phyloP scores from a whole-genome alignment of 306 rosid species.

The Nissolia schottii region DNA sequence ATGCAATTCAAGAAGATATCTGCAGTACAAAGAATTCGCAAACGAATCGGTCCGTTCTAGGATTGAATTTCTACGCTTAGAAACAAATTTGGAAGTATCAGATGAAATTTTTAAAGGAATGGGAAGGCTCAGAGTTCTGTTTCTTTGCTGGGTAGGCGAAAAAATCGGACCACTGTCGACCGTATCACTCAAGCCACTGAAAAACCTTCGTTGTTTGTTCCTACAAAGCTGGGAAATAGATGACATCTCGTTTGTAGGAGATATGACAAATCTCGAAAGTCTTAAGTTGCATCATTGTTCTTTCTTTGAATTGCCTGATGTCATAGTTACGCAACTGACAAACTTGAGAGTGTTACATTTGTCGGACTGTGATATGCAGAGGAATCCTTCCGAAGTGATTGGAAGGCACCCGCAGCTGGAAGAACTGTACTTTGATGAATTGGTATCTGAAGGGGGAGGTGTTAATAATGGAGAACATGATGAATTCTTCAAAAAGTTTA shows the following conservation, averaged over 20 bases:
- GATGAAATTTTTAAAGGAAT: background rate
- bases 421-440: constrained; percentile 16
- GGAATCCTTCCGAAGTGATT: background rate
- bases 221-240: background rate
- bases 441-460: too few relatives aligned
- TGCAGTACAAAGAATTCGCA: background rate
- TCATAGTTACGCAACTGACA: background rate
- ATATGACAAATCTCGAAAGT: background rate
- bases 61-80: background rate
- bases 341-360: constrained; percentile 18
- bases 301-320: background rate
- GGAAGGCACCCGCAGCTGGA: background rate
- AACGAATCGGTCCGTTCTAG: background rate
- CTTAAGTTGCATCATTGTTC: background rate
- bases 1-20: background rate
- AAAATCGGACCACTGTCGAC: background rate
- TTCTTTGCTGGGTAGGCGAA: background rate
- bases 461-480: too few relatives aligned
- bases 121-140: background rate
- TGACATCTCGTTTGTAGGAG: background rate
- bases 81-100: background rate
- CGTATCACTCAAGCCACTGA: background rate
- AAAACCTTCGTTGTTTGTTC: background rate
- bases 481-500: background rate
- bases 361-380: background rate